Evolutionary conservation across 495 filamentous ascomycete genomes (phyloP), one percentile per base, ranked within the genome.

Genomic region (Aspergillus taichungensis): DNA sequence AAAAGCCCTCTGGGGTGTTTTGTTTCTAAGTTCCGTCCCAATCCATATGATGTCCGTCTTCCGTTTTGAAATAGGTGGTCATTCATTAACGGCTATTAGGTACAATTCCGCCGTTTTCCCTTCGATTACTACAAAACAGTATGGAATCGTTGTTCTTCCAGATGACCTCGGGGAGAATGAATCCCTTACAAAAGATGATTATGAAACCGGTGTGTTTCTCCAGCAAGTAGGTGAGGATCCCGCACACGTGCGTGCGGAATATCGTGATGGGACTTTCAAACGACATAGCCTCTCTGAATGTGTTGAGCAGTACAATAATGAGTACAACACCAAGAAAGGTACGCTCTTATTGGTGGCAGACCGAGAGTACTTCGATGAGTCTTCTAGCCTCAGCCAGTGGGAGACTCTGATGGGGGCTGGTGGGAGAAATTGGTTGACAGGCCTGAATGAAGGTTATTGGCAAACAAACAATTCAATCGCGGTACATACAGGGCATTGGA

Each of bases 41-140:
- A 38, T 46, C 13, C 44, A 46, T 24, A 33, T 46, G 34, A 29
- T 46, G 10, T 46, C n/a, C n/a, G n/a, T n/a, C n/a, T n/a, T n/a
- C n/a, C n/a, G n/a, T n/a, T n/a, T n/a, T n/a, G n/a, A n/a, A n/a
- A n/a, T n/a, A n/a, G n/a, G n/a, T n/a, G n/a, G n/a, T n/a, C n/a
- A n/a, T n/a, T n/a, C n/a, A n/a, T n/a, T n/a, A n/a, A n/a, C n/a
- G n/a, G n/a, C n/a, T n/a, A n/a, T n/a, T n/a, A n/a, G n/a, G n/a
- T n/a, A 46, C 27, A 37, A 38, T 30, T 46, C 34, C 4, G 34
- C 14, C 13, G 29, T 46, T n/a, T 40, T 28, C 28, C 40, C 30
- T 13, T 37, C 35, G 6, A 38, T 40, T 24, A 30, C 34, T 6
- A 37, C 35, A 6, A 37, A 37, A 10, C 11, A 37, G 35, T 37